Evolutionary conservation across 345 rosid genomes (phyloP).

Genomic region (Citrus sp.): DNA sequence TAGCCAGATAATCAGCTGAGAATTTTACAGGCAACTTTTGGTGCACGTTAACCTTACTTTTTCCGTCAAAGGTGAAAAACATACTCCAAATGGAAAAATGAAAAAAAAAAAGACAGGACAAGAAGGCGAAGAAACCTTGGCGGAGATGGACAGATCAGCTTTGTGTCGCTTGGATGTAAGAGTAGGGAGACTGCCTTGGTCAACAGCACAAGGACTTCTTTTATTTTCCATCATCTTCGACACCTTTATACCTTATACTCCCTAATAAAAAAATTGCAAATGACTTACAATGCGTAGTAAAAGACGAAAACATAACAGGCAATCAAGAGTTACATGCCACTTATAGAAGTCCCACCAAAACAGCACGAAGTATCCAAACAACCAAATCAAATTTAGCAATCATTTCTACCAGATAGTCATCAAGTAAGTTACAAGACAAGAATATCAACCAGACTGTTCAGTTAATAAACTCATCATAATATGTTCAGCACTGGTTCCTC

Average conservation of each 20-base stretch:
- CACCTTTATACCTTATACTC: constrained; percentile 32
- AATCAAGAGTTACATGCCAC: constrained; percentile 9
- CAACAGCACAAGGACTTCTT: constrained; percentile 64
- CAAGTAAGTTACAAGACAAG: neutral
- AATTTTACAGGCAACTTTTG: neutral
- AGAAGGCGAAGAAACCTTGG: constrained; percentile 52
- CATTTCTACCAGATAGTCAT: neutral
- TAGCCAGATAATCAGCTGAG: neutral
- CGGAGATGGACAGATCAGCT: constrained; percentile 60
- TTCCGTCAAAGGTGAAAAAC: neutral
- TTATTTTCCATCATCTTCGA: constrained; percentile 81
- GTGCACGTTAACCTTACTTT: neutral
- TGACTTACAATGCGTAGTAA: constrained; percentile 12
- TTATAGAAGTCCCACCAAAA: neutral
- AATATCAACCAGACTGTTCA: neutral
- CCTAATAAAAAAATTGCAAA: constrained; percentile 25
- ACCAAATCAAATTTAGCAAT: neutral
- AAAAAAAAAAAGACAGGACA: neutral
- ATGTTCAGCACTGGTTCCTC: neutral
- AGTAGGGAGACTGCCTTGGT: constrained; percentile 46
- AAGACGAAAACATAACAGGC: constrained; percentile 5
- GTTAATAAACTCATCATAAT: neutral
- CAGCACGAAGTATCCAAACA: neutral
- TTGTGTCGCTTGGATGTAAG: constrained; percentile 73
- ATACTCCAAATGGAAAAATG: neutral